Conservation (phyloP, 805 yeast species). For the Starmerella ratchasimensis region DNA sequence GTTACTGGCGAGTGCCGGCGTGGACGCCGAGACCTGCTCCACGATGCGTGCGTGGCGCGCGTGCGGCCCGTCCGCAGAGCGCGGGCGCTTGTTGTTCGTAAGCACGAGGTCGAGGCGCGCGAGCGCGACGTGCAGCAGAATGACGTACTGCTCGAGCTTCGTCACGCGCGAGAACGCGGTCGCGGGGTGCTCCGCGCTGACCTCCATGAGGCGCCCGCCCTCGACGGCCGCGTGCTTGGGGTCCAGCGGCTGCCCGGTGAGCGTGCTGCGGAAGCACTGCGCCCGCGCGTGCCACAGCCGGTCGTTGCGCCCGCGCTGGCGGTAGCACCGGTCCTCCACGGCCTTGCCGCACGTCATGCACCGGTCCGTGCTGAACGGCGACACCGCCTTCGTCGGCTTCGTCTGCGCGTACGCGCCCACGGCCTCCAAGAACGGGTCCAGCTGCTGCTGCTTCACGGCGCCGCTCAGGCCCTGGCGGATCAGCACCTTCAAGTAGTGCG, state of each 20-base stretch:
- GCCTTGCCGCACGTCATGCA: constrained; percentile 60
- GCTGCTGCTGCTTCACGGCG: constrained; percentile 60
- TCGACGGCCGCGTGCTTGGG: constrained; percentile 6
- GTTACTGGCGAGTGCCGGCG: constrained; percentile 5
- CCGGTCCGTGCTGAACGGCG: constrained; percentile 47
- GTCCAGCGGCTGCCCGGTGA: constrained; percentile 9
- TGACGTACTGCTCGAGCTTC: constrained; percentile 59
- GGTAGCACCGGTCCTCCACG: constrained; percentile 72
- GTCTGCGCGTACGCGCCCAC: constrained; percentile 32
- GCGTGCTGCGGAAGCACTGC: constrained; percentile 54
- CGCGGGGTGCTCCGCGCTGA: not conserved
- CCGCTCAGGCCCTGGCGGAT: constrained; percentile 67
- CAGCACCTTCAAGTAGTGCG: constrained; percentile 78
- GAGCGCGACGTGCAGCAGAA: constrained; percentile 69
- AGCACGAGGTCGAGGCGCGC: constrained; percentile 42
- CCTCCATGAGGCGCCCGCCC: constrained; percentile 4
- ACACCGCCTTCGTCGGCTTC: constrained; percentile 30
- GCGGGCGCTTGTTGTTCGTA: constrained; percentile 15
- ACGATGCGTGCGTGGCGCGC: not conserved
- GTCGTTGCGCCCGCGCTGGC: constrained; percentile 30
- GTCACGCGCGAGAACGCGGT: constrained; percentile 45
- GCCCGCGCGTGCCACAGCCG: constrained; percentile 59
- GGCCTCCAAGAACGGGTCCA: constrained; percentile 38
- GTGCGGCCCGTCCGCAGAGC: constrained; percentile 2
- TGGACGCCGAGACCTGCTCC: constrained; percentile 1